These are phyloP conservation scores for Leccinum uliginosum DNA, from an alignment of 768 basidiomycete species.

Conservation along the genomic window DNA sequence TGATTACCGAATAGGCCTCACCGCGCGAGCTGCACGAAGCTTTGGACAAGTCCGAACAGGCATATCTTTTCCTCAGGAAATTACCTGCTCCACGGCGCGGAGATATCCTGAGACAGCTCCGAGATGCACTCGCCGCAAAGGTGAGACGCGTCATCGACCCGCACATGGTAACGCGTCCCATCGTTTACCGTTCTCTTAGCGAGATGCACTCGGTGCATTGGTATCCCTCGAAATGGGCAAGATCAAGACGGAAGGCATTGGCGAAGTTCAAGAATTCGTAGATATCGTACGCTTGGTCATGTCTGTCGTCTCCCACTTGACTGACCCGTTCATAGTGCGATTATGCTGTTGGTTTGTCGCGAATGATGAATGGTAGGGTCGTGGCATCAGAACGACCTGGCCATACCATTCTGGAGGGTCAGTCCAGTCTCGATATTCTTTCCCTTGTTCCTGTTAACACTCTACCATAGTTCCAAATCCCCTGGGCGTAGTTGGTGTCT, in stretches of 20 bases:
- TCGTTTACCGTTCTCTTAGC: slow-evolving; percentile 38
- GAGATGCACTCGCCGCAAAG: slow-evolving; percentile 77
- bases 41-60: slow-evolving; percentile 68
- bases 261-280: slow-evolving; percentile 93
- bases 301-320: neutral
- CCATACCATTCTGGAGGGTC: slow-evolving; percentile 87
- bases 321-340: slow-evolving; percentile 60
- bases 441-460: slow-evolving; percentile 4
- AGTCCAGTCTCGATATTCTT: neutral
- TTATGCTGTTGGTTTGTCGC: slow-evolving; percentile 87
- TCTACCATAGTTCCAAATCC: slow-evolving; percentile 78
- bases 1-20: slow-evolving; percentile 46
- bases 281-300: slow-evolving; percentile 66
- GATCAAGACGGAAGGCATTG: slow-evolving; percentile 84
- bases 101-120: slow-evolving; percentile 82
- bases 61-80: slow-evolving; percentile 63
- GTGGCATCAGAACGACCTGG: slow-evolving; percentile 87
- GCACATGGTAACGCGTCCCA: neutral
- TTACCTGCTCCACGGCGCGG: slow-evolving; percentile 87
- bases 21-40: slow-evolving; percentile 68
- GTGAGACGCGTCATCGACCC: slow-evolving; percentile 32
- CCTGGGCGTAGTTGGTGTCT: slow-evolving; percentile 65
- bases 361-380: slow-evolving; percentile 91
- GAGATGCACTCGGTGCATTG: slow-evolving; percentile 74
- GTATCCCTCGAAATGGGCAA: slow-evolving; percentile 91